Conservation (phyloP, 2,329 filamentous ascomycete genomes). For the Diplodia seriata region DNA sequence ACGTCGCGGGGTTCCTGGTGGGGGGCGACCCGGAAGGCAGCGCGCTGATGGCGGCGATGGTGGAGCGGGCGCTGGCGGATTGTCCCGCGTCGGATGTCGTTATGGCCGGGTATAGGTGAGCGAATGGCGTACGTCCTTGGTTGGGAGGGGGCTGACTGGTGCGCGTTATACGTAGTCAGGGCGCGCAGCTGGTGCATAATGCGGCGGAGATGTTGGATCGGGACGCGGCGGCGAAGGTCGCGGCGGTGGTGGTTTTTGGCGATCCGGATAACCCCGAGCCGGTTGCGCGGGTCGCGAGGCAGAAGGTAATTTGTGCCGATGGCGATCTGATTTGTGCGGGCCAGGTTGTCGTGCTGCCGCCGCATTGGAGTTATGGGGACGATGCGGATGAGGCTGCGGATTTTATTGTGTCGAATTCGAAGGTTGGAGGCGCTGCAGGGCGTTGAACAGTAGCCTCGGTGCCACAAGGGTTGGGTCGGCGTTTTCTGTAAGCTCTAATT, state of each 20-base stretch:
- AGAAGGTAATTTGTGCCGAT: slow-evolving; percentile 45
- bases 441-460: too few relatives aligned
- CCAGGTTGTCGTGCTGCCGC: slow-evolving; percentile 41
- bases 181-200: slow-evolving; percentile 55
- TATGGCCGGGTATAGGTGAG: slow-evolving; percentile 57
- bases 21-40: slow-evolving; percentile 53
- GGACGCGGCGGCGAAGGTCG: not conserved
- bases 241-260: slow-evolving; percentile 37
- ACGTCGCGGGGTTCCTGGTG: slow-evolving; percentile 53
- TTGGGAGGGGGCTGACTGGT: not conserved
- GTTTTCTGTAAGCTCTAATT: too few relatives aligned
- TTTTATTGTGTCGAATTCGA: slow-evolving; percentile 35
- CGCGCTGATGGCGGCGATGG: slow-evolving; percentile 53
- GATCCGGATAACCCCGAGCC: slow-evolving; percentile 47
- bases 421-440: too few relatives aligned
- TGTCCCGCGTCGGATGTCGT: slow-evolving; percentile 58
- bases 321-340: slow-evolving; percentile 47
- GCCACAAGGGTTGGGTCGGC: too few relatives aligned
- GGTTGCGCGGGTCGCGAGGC: slow-evolving; percentile 43
- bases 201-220: slow-evolving; percentile 40
- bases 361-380: slow-evolving; percentile 46
- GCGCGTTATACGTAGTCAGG: slow-evolving; percentile 43
- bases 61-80: slow-evolving; percentile 49
- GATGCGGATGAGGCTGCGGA: slow-evolving; percentile 44
- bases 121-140: too few relatives aligned